phyloP scores from a whole-genome alignment of 306 rosid genomes.

The Inga leiocalycina region DNA sequence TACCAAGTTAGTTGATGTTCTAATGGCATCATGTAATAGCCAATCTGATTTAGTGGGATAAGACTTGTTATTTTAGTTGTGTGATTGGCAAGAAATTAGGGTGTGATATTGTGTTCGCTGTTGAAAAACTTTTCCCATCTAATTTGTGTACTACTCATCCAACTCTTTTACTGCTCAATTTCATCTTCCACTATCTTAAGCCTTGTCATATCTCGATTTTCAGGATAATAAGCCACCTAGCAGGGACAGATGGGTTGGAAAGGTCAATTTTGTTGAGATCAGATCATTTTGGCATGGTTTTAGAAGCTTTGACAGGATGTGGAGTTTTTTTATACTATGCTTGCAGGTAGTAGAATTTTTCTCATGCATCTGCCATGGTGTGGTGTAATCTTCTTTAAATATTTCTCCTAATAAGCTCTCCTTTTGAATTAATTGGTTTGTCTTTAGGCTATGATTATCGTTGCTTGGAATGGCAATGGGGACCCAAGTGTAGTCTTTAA shows the following conservation, averaged over 20 bases:
- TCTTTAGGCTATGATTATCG: constrained; percentile 86
- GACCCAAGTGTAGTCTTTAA: constrained; percentile 68
- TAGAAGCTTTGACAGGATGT: constrained; percentile 99
- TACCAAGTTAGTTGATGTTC: neutral
- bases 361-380: constrained; percentile 1
- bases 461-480: constrained; percentile 94
- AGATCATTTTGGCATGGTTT: constrained; percentile 94
- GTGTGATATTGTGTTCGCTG: neutral
- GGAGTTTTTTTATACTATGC: constrained; percentile 89
- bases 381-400: neutral
- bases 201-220: constrained; percentile 28
- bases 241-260: constrained; percentile 89
- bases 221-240: constrained; percentile 68
- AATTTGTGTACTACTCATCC: neutral
- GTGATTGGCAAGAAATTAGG: constrained; percentile 1
- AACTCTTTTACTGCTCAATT: constrained; percentile 2
- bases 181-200: constrained; percentile 17
- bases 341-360: constrained; percentile 70
- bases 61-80: neutral
- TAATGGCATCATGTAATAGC: neutral
- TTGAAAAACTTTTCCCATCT: neutral
- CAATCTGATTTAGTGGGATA: neutral
- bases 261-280: constrained; percentile 93
- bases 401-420: constrained; percentile 9
- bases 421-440: constrained; percentile 37